Evolutionary conservation across 371 early-diverging fungal species (phyloP).

Genomic region (Actinomucor elegans): DNA sequence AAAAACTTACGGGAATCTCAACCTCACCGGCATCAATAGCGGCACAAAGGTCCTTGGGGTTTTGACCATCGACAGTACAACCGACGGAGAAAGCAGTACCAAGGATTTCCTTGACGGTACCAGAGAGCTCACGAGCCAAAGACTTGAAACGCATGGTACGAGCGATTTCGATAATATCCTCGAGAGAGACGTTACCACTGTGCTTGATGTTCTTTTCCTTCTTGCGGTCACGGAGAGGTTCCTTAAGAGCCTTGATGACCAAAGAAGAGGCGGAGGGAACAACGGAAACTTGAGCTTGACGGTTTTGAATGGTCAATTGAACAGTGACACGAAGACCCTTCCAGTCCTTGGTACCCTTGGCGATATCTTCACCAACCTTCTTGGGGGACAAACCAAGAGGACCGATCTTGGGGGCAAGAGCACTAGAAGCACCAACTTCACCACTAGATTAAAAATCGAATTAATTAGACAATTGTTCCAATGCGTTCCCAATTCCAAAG

Average conservation of each 20-base stretch:
- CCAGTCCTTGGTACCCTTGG: constrained; percentile 92
- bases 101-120: constrained; percentile 97
- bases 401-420: constrained; percentile 99
- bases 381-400: constrained; percentile 99
- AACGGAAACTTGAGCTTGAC: constrained; percentile 96
- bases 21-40: constrained; percentile 75
- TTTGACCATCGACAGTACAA: constrained; percentile 75
- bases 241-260: constrained; percentile 97
- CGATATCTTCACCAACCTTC: constrained; percentile 99
- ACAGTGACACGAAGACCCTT: constrained; percentile 98
- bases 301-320: constrained; percentile 95
- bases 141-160: constrained; percentile 91
- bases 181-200: constrained; percentile 82
- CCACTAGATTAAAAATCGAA: constrained; percentile 61
- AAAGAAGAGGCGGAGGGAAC: constrained; percentile 95
- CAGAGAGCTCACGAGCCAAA: constrained; percentile 74
- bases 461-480: too few relatives aligned
- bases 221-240: constrained; percentile 97
- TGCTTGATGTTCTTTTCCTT: constrained; percentile 99
- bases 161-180: constrained; percentile 93
- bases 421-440: constrained; percentile 98
- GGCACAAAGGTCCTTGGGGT: constrained; percentile 44
- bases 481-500: background rate
- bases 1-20: constrained; percentile 74
- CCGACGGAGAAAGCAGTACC: constrained; percentile 99